Evolutionary conservation across 2,329 filamentous ascomycete species (phyloP).

Genomic region (Monilinia fructigena): DNA sequence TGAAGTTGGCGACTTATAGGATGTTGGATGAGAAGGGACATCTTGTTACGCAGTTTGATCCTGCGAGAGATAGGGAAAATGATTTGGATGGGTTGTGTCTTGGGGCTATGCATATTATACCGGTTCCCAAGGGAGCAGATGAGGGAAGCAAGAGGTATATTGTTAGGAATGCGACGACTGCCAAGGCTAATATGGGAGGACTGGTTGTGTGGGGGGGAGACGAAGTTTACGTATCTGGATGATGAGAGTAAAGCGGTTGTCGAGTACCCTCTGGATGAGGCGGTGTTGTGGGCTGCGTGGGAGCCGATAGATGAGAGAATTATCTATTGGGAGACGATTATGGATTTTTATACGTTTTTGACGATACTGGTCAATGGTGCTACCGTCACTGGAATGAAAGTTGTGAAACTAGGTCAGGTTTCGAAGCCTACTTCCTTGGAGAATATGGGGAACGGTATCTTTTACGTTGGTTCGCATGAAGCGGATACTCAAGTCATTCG

Average conservation of each 20-base stretch:
- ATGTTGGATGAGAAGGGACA: constrained; percentile 58
- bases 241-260: constrained; percentile 68
- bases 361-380: constrained; percentile 68
- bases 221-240: constrained; percentile 80
- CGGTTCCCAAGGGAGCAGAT: constrained; percentile 56
- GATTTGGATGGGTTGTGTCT: constrained; percentile 54
- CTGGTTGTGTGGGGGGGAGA: constrained; percentile 76
- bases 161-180: constrained; percentile 49
- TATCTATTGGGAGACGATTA: constrained; percentile 94
- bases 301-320: constrained; percentile 76
- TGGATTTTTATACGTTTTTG: constrained; percentile 78
- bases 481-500: constrained; percentile 84
- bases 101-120: constrained; percentile 61
- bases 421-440: constrained; percentile 77
- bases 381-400: constrained; percentile 69
- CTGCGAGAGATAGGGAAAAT: constrained; percentile 54
- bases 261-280: constrained; percentile 63
- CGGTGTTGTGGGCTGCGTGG: constrained; percentile 91
- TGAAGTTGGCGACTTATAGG: constrained; percentile 58
- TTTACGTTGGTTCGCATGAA: constrained; percentile 90
- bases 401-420: constrained; percentile 63
- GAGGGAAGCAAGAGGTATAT: constrained; percentile 61
- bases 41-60: constrained; percentile 53
- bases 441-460: constrained; percentile 68
- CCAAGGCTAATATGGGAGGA: constrained; percentile 63